Evolutionary conservation across 306 rosid genomes (phyloP).

Genomic region (Abrus pulchellus): DNA sequence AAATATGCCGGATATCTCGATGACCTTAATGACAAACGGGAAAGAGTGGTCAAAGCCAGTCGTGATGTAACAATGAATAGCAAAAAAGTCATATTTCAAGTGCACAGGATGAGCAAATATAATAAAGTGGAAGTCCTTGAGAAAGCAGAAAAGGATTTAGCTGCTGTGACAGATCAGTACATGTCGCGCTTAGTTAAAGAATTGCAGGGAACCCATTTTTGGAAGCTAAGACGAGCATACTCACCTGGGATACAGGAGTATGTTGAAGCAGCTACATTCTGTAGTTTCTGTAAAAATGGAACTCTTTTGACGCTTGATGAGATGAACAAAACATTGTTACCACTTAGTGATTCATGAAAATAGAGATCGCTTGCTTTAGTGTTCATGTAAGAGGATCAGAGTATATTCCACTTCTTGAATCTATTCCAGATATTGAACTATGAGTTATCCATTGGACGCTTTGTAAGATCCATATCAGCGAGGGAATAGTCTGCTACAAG

Average conservation of each 20-base stretch:
- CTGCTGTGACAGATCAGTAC: conserved; percentile 68
- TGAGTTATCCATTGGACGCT: conserved; percentile 46
- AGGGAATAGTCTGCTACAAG: conserved; percentile 32
- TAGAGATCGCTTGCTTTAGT: conserved; percentile 76
- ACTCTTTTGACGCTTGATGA: conserved; percentile 87
- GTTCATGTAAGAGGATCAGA: conserved; percentile 96
- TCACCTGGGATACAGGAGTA: conserved; percentile 99
- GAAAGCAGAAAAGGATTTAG: conserved; percentile 92
- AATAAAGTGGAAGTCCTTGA: conserved; percentile 84
- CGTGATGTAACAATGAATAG: conserved; percentile 94
- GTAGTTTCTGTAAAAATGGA: conserved; percentile 84
- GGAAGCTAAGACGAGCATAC: conserved; percentile 98
- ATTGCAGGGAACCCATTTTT: conserved; percentile 90
- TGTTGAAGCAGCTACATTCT: conserved; percentile 93
- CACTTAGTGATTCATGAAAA: conserved; percentile 74
- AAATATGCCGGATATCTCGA: conserved; percentile 76
- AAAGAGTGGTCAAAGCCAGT: conserved; percentile 92
- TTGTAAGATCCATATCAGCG: conserved; percentile 24
- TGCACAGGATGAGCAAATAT: conserved; percentile 89
- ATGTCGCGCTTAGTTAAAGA: conserved; percentile 75
- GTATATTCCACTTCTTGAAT: conserved; percentile 81
- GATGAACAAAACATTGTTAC: conserved; percentile 75
- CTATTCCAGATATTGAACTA: conserved; percentile 71
- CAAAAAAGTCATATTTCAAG: conserved; percentile 98
- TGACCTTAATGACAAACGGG: conserved; percentile 91